Base-by-base conservation (phyloP, 2,329 filamentous ascomycete genomes). In the Albifimbria verrucaria region DNA sequence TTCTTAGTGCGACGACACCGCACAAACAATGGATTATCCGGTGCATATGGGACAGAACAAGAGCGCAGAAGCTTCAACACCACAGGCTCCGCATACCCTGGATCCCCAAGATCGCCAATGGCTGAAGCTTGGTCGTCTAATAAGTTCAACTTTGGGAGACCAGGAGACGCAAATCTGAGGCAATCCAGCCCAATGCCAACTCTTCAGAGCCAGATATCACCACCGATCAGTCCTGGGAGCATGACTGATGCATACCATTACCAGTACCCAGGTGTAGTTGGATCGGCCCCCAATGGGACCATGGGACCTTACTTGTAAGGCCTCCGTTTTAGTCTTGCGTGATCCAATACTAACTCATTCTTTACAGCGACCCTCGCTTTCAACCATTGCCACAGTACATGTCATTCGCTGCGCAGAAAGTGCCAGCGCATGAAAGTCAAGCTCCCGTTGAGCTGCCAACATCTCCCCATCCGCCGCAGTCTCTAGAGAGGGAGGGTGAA, bases 1-100 rank as follows among this genome's bases (percentile, higher is more conserved):
- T 80, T 78, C 49, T 59, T 80, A 44, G 79, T 73, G 50, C 76
- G 77, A 17, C 68, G 76, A 46, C 67, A 67, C 9, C 68, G 72
- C 32, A 39, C 12, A n/a, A n/a, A n/a, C 32, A 17, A n/a, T n/a
- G 15, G 12, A 5, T 12, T 39, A 6, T 39, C 18, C 32, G 32
- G 32, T 15, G 32, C 6, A 6, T n/a, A n/a, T 15, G 4, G 12
- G 12, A n/a, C 18, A 12, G 32, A 39, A 6, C 15, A 39, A 6
- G 12, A 39, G 5, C 32, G 4, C 5, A 12, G 32, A 17, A 15
- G 32, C 6, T 39, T n/a, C 32, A 39, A 39, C 32, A n/a, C 11
- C 5, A 15, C 6, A 12, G 4, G 12, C 5, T 12, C 15, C 12
- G 32, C 12, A 12, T 39, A 39, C 32, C 32, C 32, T 39, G 18